Percentiles rank a stretch among this genome's conserved stretches.
These are phyloP conservation scores for Saposhnikovia divaricata DNA, from an alignment of 129 eudicot genomes.

Conservation along the genomic window DNA sequence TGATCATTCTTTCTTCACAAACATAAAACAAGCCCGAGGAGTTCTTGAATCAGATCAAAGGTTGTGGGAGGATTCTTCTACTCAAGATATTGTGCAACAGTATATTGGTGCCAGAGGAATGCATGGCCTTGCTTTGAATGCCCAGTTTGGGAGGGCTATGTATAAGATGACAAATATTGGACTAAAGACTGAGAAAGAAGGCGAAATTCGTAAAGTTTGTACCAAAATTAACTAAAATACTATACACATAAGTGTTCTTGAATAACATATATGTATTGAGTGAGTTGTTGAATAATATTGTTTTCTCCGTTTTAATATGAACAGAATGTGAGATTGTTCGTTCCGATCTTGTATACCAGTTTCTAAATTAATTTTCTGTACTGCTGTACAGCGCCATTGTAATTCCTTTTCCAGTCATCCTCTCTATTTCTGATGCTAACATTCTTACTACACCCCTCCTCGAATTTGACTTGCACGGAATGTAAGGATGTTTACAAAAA, in stretches of 20 bases:
- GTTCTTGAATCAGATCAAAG: conserved; percentile 66
- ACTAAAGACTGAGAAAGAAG: conserved; percentile 49
- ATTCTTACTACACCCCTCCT: no score
- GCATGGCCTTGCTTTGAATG: conserved; percentile 33
- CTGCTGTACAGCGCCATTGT: no score
- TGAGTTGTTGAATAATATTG: not conserved
- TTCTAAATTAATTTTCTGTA: not conserved
- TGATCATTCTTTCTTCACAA: conserved; percentile 38
- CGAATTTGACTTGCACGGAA: no score
- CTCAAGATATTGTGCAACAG: conserved; percentile 37
- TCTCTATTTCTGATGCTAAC: no score
- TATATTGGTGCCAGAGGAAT: conserved; percentile 50
- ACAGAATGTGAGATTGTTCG: not conserved
- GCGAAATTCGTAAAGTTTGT: conserved; percentile 69
- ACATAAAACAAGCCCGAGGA: conserved; percentile 49
- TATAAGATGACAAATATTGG: conserved; percentile 66
- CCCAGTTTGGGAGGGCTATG: conserved; percentile 66
- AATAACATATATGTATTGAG: not conserved
- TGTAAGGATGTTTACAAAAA: no score
- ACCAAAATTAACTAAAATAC: conserved; percentile 34
- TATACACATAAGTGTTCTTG: not conserved
- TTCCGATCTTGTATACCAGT: not conserved
- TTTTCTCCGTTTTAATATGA: not conserved
- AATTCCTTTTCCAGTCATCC: no score
- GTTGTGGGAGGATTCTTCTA: conserved; percentile 47